A percentile compares a stretch with the other conserved stretches of the same genome.
phyloP scores from a whole-genome alignment of 2,329 filamentous ascomycete species.

The Thelonectria blattea region DNA sequence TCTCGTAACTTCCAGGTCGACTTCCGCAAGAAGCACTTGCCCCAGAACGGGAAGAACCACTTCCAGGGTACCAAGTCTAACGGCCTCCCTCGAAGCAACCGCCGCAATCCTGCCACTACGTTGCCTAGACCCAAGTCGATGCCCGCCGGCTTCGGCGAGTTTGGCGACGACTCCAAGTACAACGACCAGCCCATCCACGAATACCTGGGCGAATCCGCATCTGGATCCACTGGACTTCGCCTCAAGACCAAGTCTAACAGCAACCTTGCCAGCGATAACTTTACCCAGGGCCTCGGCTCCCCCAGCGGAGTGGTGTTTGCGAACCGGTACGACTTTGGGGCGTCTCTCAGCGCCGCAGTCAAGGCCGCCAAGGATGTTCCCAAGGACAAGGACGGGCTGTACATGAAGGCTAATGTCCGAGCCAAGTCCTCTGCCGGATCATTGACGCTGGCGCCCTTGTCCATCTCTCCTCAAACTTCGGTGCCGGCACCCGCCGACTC shows the following conservation, averaged over 20 bases:
- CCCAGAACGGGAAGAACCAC: conserved; percentile 63
- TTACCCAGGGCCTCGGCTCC: conserved; percentile 57
- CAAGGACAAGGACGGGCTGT: conserved; percentile 64
- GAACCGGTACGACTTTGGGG: conserved; percentile 93
- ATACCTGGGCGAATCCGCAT: conserved; percentile 67
- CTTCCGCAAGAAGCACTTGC: conserved; percentile 80
- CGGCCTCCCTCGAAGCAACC: conserved; percentile 72
- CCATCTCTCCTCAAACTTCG: conserved; percentile 3
- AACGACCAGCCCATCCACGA: conserved; percentile 64
- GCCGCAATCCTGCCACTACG: conserved; percentile 50
- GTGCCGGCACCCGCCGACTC: conserved; percentile 27
- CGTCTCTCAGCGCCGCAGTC: conserved; percentile 85
- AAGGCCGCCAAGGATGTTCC: conserved; percentile 71
- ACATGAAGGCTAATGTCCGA: conserved; percentile 58
- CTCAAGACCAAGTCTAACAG: conserved; percentile 73
- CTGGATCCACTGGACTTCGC: conserved; percentile 63
- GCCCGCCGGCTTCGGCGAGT: conserved; percentile 71
- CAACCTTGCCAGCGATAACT: conserved; percentile 68
- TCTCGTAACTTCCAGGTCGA: conserved; percentile 91
- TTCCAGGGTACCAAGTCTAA: conserved; percentile 55
- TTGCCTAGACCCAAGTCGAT: conserved; percentile 60
- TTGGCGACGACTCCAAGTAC: conserved; percentile 66
- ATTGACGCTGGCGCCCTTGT: conserved; percentile 27
- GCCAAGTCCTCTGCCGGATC: conserved; percentile 36
- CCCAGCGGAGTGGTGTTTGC: conserved; percentile 79